Evolutionary conservation across 352 stramenopile genomes (phyloP).

Genomic region (Phytophthora meadii): DNA sequence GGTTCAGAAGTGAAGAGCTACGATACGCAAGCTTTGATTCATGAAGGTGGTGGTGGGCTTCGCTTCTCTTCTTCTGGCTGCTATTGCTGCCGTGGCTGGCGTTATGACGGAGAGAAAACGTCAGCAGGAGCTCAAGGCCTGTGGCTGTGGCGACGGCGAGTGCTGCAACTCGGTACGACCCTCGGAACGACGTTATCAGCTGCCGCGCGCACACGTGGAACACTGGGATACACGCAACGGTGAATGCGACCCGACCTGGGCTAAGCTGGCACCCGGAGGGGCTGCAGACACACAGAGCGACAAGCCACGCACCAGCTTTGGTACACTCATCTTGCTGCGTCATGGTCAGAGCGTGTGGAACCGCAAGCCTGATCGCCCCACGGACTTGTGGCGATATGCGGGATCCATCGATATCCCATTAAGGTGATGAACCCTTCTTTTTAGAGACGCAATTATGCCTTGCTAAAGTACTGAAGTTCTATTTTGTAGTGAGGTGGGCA

Average conservation of each 20-base stretch:
- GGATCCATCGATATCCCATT: slow-evolving; percentile 86
- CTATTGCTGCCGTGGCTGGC: slow-evolving; percentile 24
- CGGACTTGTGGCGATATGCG: slow-evolving; percentile 84
- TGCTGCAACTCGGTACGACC: slow-evolving; percentile 75
- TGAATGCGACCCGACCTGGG: slow-evolving; percentile 67
- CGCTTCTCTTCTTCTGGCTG: slow-evolving; percentile 34
- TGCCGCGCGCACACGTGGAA: slow-evolving; percentile 74
- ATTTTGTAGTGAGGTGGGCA: slow-evolving; percentile 66
- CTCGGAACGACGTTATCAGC: slow-evolving; percentile 70
- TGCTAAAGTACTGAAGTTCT: slow-evolving; percentile 4
- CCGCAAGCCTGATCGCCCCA: slow-evolving; percentile 73
- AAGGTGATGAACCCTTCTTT: slow-evolving; percentile 28
- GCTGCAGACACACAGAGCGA: slow-evolving; percentile 18
- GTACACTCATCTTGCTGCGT: slow-evolving; percentile 83
- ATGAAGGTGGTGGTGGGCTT: slow-evolving; percentile 43
- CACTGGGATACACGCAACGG: slow-evolving; percentile 70
- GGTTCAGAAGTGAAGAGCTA: slow-evolving; percentile 14
- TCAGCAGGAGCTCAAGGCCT: slow-evolving; percentile 41
- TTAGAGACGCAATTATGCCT: not conserved
- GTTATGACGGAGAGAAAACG: slow-evolving; percentile 42
- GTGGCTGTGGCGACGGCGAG: slow-evolving; percentile 72
- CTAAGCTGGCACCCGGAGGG: slow-evolving; percentile 47
- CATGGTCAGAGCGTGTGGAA: slow-evolving; percentile 90
- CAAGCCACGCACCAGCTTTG: slow-evolving; percentile 60
- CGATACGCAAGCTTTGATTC: not conserved